phyloP scores from a whole-genome alignment of 768 basidiomycete species.

The Leccinum subtestaceum region DNA sequence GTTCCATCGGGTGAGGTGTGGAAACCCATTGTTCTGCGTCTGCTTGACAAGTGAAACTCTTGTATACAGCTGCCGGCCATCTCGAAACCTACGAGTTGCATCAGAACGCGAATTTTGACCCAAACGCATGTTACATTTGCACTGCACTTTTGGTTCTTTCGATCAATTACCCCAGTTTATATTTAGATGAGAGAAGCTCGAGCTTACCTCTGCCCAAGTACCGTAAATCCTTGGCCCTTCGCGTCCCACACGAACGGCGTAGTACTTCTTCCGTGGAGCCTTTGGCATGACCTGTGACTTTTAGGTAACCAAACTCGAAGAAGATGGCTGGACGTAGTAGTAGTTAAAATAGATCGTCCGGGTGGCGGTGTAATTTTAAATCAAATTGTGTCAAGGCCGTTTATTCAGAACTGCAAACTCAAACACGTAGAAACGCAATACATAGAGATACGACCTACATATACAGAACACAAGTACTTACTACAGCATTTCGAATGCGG shows the following conservation, averaged over 20 bases:
- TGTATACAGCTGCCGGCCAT: constrained; percentile 50
- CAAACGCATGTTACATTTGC: constrained; percentile 35
- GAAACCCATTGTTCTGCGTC: constrained; percentile 53
- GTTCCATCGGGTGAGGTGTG: constrained; percentile 5
- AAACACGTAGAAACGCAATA: not conserved
- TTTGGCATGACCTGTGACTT: constrained; percentile 27
- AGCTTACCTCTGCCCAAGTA: constrained; percentile 58
- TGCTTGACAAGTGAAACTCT: constrained; percentile 44
- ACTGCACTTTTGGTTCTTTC: constrained; percentile 39
- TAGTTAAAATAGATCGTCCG: no score
- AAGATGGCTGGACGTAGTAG: not conserved
- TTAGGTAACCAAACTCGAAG: not conserved
- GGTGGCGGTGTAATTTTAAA: not conserved
- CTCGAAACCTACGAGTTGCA: constrained; percentile 43
- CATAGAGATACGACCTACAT: not conserved
- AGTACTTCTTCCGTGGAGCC: constrained; percentile 43
- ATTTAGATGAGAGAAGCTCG: not conserved
- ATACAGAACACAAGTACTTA: not conserved
- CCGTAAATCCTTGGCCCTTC: constrained; percentile 56
- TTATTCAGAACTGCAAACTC: not conserved
- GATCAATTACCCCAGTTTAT: not conserved
- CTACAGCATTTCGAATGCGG: not conserved
- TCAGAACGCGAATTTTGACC: not conserved
- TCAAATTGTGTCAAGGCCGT: not conserved
- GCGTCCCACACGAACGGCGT: constrained; percentile 59